Base-by-base conservation (phyloP, 768 basidiomycete species). In the Dioszegia aurantiaca region DNA sequence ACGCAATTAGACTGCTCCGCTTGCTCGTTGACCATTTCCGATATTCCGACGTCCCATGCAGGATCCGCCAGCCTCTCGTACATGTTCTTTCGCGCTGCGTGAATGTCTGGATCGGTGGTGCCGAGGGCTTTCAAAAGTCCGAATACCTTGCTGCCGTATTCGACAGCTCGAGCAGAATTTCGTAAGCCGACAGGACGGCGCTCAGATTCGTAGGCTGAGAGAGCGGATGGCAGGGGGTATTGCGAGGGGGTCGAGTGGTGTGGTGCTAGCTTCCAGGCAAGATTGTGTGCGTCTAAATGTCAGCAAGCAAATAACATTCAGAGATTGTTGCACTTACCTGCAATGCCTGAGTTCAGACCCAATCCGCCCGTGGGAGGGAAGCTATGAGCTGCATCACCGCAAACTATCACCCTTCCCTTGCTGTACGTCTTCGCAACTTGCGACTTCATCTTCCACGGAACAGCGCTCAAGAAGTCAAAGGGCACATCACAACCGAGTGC, bases 301-400 rank as follows among this genome's bases (percentile, higher is more conserved):
- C 37, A 54, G 54, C 19, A 1, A 52, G 33, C 16, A n/a, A 23
- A 14, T 10, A 31, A 12, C 3, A 1, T 21, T n/a, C 21, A 10
- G 1, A 3, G 16, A 24, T 11, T 5, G 1, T 4, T 5, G 2
- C 9, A 21, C 54, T 21, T 16, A 55, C 54, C 56, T 19, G 56
- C 58, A 17, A 59, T 59, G 24, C 58, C 58, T 17, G 58, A 52
- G 21, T 59, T 59, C 26, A 59, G 26, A 31, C 58, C 58, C 41
- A 59, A n/a, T n/a, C 58, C 58, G 1, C 58, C 58, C 11, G 58
- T 59, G 3, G 58, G 58, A 5, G 58, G 58, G 33, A 59, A 59
- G 41, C 43, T 46, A 40, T 59, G 58, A 10, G 58, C 58, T 8
- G 56, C 17, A 24, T 58, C 56, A 9, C 56, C 56, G 5, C 26